These are phyloP conservation scores for Kewa caespitosa DNA, from an alignment of 179 eudicot species.

Conservation along the genomic window DNA sequence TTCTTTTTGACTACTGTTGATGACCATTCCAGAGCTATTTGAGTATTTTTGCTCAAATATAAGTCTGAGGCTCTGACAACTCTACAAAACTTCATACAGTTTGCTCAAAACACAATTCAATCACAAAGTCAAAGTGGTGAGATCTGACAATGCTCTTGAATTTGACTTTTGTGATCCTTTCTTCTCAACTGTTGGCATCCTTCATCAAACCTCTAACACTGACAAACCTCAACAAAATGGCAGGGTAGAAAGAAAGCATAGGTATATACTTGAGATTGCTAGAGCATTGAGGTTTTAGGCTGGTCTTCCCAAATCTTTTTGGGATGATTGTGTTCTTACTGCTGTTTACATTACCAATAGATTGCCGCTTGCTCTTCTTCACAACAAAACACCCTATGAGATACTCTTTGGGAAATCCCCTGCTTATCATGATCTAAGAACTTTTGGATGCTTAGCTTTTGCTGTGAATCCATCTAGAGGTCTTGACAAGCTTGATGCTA, in stretches of 20 bases:
- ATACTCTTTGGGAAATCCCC: background rate
- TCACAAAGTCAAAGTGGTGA: background rate
- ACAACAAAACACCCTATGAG: background rate
- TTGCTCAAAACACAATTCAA: background rate
- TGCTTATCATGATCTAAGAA: background rate
- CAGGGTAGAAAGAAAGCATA: background rate
- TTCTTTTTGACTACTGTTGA: background rate
- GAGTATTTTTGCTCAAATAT: background rate
- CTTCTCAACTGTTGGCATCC: background rate
- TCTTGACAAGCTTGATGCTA: too few species aligned
- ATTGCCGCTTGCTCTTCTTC: background rate
- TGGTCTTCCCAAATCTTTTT: background rate
- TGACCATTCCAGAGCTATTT: background rate
- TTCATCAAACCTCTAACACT: background rate
- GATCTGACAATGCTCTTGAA: background rate
- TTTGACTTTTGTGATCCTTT: background rate
- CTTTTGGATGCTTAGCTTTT: background rate
- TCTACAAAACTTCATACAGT: background rate
- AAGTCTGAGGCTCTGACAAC: too few species aligned
- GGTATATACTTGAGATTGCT: background rate
- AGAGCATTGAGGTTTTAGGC: background rate
- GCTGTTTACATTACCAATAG: background rate
- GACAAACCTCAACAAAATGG: constrained; percentile 5
- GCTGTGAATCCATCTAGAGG: too few species aligned
- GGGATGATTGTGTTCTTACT: background rate